These are phyloP conservation scores for Dryas integrifolia DNA, from an alignment of 331 rosid species.

Conservation along the genomic window DNA sequence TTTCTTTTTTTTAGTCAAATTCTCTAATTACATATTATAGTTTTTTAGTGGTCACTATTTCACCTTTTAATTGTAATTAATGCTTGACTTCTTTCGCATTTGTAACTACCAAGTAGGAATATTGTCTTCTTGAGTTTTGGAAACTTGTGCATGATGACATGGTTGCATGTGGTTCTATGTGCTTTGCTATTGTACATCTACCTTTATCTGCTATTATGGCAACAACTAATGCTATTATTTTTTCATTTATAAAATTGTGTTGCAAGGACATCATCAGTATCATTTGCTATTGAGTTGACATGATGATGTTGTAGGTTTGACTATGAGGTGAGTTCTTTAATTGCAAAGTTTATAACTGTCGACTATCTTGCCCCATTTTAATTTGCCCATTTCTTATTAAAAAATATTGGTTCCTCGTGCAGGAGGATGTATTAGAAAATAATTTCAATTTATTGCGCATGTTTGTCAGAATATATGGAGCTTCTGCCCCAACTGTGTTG, in stretches of 20 bases:
- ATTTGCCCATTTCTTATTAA: conserved; percentile 1
- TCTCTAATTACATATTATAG: not conserved
- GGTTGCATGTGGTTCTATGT: conserved; percentile 9
- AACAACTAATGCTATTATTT: conserved; percentile 23
- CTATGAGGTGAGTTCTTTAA: conserved; percentile 67
- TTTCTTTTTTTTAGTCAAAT: not conserved
- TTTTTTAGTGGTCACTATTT: not conserved
- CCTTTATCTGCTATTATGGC: conserved; percentile 3
- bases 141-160: not conserved
- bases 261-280: conserved; percentile 32
- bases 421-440: conserved; percentile 89
- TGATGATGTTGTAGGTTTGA: conserved; percentile 67
- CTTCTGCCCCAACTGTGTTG: conserved; percentile 75
- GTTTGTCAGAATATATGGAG: conserved; percentile 74
- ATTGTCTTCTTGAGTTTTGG: not conserved
- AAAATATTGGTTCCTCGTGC: conserved; percentile 29
- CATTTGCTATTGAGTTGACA: conserved; percentile 32
- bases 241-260: not conserved
- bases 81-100: not conserved
- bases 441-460: conserved; percentile 82
- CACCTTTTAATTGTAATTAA: not conserved
- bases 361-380: not conserved
- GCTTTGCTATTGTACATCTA: not conserved
- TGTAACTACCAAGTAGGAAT: not conserved
- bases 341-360: conserved; percentile 7